Evolutionary conservation across 1,284 basidiomycete species (phyloP).

Genomic region (Ustilago shanxiensis): DNA sequence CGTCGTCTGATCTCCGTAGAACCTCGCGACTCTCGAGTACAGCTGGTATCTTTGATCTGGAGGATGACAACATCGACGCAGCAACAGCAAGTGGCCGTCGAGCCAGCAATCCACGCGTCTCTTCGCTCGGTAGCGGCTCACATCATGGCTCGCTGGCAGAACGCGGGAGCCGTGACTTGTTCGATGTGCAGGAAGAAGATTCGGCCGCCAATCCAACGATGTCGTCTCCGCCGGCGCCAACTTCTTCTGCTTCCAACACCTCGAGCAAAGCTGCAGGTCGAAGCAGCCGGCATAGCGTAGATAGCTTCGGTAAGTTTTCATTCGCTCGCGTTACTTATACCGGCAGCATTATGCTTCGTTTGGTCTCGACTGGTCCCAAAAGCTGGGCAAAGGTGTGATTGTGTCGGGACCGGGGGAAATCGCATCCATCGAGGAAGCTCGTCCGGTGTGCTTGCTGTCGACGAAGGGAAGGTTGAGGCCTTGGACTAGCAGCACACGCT

Average conservation of each 20-base stretch:
- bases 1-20: constrained; percentile 30
- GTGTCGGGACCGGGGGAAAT: too few relatives aligned
- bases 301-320: constrained; percentile 39
- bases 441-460: too few relatives aligned
- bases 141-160: constrained; percentile 29
- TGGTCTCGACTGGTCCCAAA: too few relatives aligned
- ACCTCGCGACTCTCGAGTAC: constrained; percentile 52
- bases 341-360: too few relatives aligned
- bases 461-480: too few relatives aligned
- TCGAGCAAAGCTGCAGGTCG: constrained; percentile 18
- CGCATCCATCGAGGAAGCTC: too few relatives aligned
- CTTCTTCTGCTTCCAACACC: constrained; percentile 20
- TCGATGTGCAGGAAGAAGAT: constrained; percentile 43
- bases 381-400: too few relatives aligned
- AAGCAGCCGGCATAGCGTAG: constrained; percentile 22
- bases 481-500: too few relatives aligned
- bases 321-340: too few relatives aligned
- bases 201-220: constrained; percentile 9
- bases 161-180: constrained; percentile 32
- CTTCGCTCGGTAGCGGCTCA: constrained; percentile 32
- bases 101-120: constrained; percentile 32
- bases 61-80: constrained; percentile 42
- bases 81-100: constrained; percentile 27
- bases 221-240: constrained; percentile 10
- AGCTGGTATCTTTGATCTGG: constrained; percentile 60